Percentiles rank a stretch among this genome's conserved stretches.
Evolutionary conservation across 108 stramenopile species (phyloP).

Genomic region (Mediolabrus comicus): DNA sequence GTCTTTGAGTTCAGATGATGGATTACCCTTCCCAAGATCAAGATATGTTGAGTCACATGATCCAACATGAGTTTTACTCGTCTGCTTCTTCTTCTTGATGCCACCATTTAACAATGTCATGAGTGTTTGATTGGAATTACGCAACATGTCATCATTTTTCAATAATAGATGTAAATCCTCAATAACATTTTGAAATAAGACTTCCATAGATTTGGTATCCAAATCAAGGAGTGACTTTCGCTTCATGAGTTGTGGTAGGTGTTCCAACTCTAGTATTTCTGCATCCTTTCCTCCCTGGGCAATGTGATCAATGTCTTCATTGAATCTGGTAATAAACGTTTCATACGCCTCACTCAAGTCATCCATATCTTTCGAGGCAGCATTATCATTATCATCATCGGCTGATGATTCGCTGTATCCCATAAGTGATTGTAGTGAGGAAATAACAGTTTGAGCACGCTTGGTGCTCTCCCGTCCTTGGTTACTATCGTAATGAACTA

Average conservation of each 20-base stretch:
- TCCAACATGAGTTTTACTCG: background rate
- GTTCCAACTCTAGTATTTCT: background rate
- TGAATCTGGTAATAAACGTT: constrained; percentile 13
- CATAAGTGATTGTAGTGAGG: constrained; percentile 9
- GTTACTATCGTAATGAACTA: background rate
- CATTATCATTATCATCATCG: background rate
- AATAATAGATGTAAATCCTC: constrained; percentile 8
- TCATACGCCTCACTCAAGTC: constrained; percentile 3
- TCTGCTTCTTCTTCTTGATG: background rate
- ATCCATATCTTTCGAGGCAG: background rate
- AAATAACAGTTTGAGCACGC: constrained; percentile 1
- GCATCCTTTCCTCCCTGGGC: background rate
- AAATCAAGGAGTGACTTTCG: constrained; percentile 15
- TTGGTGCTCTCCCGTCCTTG: background rate
- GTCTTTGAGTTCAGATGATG: constrained; percentile 15
- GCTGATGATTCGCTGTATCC: background rate
- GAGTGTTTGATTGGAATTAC: constrained; percentile 15
- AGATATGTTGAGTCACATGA: constrained; percentile 21
- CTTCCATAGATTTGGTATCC: constrained; percentile 4
- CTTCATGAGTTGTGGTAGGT: constrained; percentile 5
- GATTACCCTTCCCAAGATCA: background rate
- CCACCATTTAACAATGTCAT: background rate
- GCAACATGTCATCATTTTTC: constrained; percentile 12
- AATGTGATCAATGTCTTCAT: constrained; percentile 11
- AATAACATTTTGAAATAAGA: background rate